Evolutionary conservation across 2,329 filamentous ascomycete species (phyloP).

Genomic region (Elsinoe australis): DNA sequence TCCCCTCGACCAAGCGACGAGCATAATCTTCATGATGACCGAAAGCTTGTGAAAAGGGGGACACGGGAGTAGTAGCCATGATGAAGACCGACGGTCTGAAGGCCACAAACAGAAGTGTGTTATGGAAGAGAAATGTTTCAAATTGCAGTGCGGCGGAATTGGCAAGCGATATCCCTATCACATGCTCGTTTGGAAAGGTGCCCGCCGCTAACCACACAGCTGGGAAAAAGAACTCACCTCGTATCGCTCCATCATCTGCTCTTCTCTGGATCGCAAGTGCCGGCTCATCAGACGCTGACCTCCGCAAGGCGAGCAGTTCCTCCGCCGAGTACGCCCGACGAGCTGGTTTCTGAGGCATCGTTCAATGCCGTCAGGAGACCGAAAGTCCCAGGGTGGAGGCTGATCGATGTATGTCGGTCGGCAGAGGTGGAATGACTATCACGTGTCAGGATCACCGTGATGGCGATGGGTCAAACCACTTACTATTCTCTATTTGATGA

Average conservation of each 20-base stretch:
- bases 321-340: constrained; percentile 34
- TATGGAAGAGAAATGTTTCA: not conserved
- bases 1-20: constrained; percentile 21
- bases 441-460: not conserved
- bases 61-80: constrained; percentile 12
- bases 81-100: not conserved
- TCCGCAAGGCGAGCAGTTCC: constrained; percentile 30
- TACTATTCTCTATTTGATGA: constrained; percentile 17
- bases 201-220: not conserved
- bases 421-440: constrained; percentile 14
- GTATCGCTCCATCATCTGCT: constrained; percentile 32
- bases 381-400: constrained; percentile 3
- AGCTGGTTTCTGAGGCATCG: constrained; percentile 22
- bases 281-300: constrained; percentile 30
- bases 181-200: not conserved
- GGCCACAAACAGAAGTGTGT: too few species aligned
- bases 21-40: constrained; percentile 21
- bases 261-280: constrained; percentile 31
- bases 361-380: constrained; percentile 14
- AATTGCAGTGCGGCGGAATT: constrained; percentile 1
- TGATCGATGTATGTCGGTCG: constrained; percentile 4
- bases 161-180: not conserved
- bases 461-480: not conserved
- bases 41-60: constrained; percentile 5
- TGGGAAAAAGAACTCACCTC: constrained; percentile 26